These are phyloP conservation scores for Serendipita sp. DNA, from an alignment of 768 basidiomycete genomes.

Conservation along the genomic window DNA sequence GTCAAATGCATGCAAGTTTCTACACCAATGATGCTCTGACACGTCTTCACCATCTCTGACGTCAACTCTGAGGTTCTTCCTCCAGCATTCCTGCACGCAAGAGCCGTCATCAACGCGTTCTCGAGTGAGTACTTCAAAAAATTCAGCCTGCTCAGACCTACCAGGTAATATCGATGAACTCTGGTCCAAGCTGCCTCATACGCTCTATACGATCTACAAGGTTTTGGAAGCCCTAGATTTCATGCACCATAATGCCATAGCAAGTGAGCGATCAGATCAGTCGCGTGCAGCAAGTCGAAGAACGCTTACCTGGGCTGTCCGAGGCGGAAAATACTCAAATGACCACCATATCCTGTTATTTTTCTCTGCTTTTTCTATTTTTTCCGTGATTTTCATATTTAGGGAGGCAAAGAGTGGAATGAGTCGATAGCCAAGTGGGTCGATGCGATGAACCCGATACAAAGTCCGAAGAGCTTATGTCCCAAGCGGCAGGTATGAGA, in stretches of 20 bases:
- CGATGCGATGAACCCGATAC: neutral
- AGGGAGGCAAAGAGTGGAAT: conserved; percentile 1
- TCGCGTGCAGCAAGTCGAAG: neutral
- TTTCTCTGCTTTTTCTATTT: conserved; percentile 70
- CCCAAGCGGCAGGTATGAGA: neutral
- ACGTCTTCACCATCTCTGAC: conserved; percentile 84
- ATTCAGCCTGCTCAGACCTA: conserved; percentile 17
- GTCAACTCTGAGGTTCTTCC: conserved; percentile 91
- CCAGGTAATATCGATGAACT: conserved; percentile 99
- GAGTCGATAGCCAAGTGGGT: neutral
- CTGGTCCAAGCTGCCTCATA: conserved; percentile 87
- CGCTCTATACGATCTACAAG: conserved; percentile 95
- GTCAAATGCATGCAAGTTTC: conserved; percentile 99
- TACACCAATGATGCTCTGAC: conserved; percentile 80
- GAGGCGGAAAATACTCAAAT: conserved; percentile 95
- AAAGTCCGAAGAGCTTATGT: neutral
- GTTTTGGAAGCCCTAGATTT: conserved; percentile 71
- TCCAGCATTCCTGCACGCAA: conserved; percentile 68
- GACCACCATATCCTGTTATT: conserved; percentile 93
- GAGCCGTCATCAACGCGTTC: conserved; percentile 7
- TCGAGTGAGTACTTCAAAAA: neutral
- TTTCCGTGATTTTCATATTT: conserved; percentile 86
- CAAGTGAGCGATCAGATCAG: neutral
- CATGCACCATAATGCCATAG: conserved; percentile 9
- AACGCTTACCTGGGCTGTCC: conserved; percentile 69